Evolutionary conservation across 2,329 filamentous ascomycete genomes (phyloP), one percentile per base, ranked within the genome.

Genomic region (Fusarium stilboides): DNA sequence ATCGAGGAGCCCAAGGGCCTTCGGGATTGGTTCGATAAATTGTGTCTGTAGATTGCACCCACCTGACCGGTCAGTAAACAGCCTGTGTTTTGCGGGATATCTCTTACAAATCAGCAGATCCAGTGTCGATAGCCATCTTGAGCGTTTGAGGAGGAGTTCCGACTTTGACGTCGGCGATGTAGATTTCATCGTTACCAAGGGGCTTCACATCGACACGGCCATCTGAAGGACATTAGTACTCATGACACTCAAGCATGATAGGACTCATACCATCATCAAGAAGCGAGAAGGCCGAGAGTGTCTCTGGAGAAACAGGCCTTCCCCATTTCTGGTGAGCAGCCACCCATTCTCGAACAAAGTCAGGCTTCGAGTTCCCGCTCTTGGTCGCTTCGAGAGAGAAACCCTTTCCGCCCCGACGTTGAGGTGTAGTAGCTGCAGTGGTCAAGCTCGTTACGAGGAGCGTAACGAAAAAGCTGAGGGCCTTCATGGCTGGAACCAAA

Each of bases 101-200:
- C 46, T 88, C 91, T 87, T 86, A 96, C 90, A 86, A 78, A 61
- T 88, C 86, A 12, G 83, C 80, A 9, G 86, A 88, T 13, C 86
- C 86, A 3, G 85, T 87, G 68, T 87, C 86, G 24, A 87, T 69
- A n/a, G 85, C 81, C 42, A 87, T 73, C 46, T 81, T 82, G 42
- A 87, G 57, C 8, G 74, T 77, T 64, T 87, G 85, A 1, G 83
- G 79, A 0, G 85, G 85, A 15, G 78, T 83, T 12, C 85, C 85
- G 46, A 87, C 73, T 49, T 80, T 74, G 26, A 85, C 71, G 28
- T 85, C 80, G 31, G 81, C 78, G 26, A 84, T 74, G 75, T 80
- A 85, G 54, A 82, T 76, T 54, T 82, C 74, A 65, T 85, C 83
- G 20, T 76, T 80, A 20, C 78, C 76, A 24, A 83, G 72, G 2